Evolutionary conservation across 805 yeast genomes (phyloP), one percentile per base, ranked within the genome.

Genomic region (Saccharomycopsis malanga): DNA sequence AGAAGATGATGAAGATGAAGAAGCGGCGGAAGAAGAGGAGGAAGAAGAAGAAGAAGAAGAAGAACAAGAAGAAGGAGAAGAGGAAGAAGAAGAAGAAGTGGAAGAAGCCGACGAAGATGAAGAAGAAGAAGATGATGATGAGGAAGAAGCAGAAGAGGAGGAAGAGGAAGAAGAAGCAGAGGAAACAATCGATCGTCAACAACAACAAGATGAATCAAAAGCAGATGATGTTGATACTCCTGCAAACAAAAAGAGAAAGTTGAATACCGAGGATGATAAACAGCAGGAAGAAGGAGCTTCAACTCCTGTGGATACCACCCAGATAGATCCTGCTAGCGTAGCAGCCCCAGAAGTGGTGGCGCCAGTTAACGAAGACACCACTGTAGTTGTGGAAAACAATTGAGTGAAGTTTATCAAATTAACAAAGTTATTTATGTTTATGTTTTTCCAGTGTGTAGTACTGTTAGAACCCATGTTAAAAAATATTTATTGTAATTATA

Each of bases 291-390:
- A 47, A 23, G 45, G 39, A 4, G 50, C 50, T 1, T 27, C 48
- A 2, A 50, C 53, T 10, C 53, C 53, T n/a, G 53, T 38, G 10
- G 53, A 50, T 29, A 43, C 48, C 3, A 46, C 53, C 15, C 45
- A 43, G 15, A 25, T 43, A 30, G 52, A 46, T 12, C 22, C 27
- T 25, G 35, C 27, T n/a, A n/a, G n/a, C n/a, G n/a, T n/a, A n/a
- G n/a, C n/a, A n/a, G n/a, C n/a, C n/a, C n/a, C n/a, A n/a, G n/a
- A n/a, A n/a, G n/a, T n/a, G n/a, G n/a, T n/a, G n/a, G n/a, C n/a
- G n/a, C n/a, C n/a, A n/a, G n/a, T n/a, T n/a, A n/a, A n/a, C n/a
- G n/a, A n/a, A n/a, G n/a, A n/a, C n/a, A n/a, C n/a, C n/a, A n/a
- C n/a, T n/a, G n/a, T n/a, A n/a, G n/a, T n/a, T n/a, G n/a, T n/a